Evolutionary conservation across 1,139 yeast species (phyloP), one percentile per base, ranked within the genome.

Genomic region (Candida sanyaensis): DNA sequence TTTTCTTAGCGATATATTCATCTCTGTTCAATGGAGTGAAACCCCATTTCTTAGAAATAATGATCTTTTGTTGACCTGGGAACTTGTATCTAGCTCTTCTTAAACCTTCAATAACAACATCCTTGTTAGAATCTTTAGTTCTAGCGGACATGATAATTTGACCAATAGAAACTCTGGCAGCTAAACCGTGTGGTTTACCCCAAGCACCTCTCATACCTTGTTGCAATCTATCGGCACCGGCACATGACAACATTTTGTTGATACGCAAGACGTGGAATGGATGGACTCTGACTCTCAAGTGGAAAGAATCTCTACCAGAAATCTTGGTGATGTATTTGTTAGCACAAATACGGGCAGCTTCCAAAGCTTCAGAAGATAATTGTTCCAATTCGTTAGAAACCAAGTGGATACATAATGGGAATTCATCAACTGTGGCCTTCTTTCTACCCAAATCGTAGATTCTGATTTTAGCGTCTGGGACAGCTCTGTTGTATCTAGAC

Each of bases 201-300:
- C 98, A 93, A 74, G 99, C 99, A 86, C 96, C 96, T 89, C 99
- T 92, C 99, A 93, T 93, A 90, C 99, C 99, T 84, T 95, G 98
- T 84, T 93, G 99, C 81, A 93, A 86, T 88, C 99, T 90, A 92
- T 93, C 99, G 76, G 99, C 99, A 88, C 99, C 99, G 82, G 99
- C 99, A 85, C 99, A 93, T 72, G 99, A 93, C 96, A 93, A 90
- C 99, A 93, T 93, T 88, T 93, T 93, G 93, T 93, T 93, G 85
- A 93, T 93, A 83, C 99, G 89, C 79, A 93, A 88, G 66, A 95
- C 99, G 86, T 93, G 99, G 98, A 88, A 95, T 69, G 99, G 99
- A 81, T 93, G 99, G 72, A 92, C 99, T 83, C 99, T 92, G 78
- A 93, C 91, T 84, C 99, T 91, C 86, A 93, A 85, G 85, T 93